Evolutionary conservation across 2,329 filamentous ascomycete species (phyloP).

Genomic region (Monosporascus sp.): DNA sequence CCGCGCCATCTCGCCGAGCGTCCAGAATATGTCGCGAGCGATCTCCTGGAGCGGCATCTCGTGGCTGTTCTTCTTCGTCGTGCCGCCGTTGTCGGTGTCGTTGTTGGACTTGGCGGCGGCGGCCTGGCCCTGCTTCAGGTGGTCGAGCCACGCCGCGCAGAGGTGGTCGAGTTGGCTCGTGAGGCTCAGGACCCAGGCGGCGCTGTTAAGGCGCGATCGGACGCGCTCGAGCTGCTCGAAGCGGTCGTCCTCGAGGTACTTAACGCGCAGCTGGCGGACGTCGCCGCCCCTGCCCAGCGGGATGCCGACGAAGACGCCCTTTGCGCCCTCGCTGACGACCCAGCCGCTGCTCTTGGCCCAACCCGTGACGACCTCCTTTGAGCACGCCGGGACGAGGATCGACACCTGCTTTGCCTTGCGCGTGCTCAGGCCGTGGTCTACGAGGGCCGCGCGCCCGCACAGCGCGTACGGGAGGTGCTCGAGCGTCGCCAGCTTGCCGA

Average conservation of each 20-base stretch:
- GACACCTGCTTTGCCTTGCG: conserved; percentile 29
- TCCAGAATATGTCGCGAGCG: conserved; percentile 19
- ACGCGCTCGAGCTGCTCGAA: conserved; percentile 25
- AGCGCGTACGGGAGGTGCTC: conserved; percentile 42
- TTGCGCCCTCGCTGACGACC: conserved; percentile 15
- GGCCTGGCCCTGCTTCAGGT: neutral
- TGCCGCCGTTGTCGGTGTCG: neutral
- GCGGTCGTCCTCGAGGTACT: conserved; percentile 26
- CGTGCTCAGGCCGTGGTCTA: conserved; percentile 35
- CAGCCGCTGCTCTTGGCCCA: conserved; percentile 29
- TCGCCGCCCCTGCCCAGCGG: conserved; percentile 31
- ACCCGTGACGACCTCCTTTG: conserved; percentile 29
- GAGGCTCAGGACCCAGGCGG: conserved; percentile 17
- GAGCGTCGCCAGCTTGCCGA: conserved; percentile 34
- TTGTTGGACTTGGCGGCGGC: neutral
- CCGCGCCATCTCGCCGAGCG: conserved; percentile 8
- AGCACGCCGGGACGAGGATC: conserved; percentile 35
- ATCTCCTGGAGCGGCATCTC: conserved; percentile 10
- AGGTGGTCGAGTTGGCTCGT: conserved; percentile 22
- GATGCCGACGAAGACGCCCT: conserved; percentile 38
- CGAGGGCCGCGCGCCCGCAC: conserved; percentile 40
- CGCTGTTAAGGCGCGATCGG: conserved; percentile 5
- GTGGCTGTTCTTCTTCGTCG: neutral
- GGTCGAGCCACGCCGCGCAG: conserved; percentile 18
- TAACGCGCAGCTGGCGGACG: conserved; percentile 31